Conservation (phyloP, 2,329 filamentous ascomycete genomes). For the Daldinia eschscholtzii region DNA sequence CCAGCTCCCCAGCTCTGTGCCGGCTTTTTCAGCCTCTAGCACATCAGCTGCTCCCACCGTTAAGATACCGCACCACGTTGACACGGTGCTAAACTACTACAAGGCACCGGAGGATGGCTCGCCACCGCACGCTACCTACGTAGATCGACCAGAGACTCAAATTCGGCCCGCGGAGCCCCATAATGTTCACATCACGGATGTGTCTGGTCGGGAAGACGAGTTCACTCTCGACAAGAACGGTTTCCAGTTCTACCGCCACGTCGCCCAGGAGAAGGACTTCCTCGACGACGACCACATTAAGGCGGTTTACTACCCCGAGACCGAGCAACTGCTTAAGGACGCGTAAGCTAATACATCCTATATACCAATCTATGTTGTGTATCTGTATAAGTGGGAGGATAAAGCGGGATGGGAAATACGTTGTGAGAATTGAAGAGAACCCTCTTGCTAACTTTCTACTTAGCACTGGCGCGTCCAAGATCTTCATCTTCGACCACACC, state of each 20-base stretch:
- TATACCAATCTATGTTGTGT: no score
- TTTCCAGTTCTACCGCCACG: constrained; percentile 54
- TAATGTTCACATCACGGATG: constrained; percentile 53
- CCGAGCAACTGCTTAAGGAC: constrained; percentile 74
- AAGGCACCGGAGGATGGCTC: constrained; percentile 59
- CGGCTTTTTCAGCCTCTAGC: constrained; percentile 36
- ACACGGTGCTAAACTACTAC: constrained; percentile 56
- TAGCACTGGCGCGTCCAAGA: constrained; percentile 66
- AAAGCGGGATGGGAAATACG: not conserved
- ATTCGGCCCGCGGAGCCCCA: constrained; percentile 49
- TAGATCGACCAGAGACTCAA: constrained; percentile 54
- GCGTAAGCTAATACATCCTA: constrained; percentile 54
- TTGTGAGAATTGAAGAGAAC: not conserved
- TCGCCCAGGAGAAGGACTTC: constrained; percentile 55
- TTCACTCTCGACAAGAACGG: constrained; percentile 57
- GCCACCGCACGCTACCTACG: constrained; percentile 54
- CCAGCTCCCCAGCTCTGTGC: constrained; percentile 42
- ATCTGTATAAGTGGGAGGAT: no score
- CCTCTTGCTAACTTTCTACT: constrained; percentile 8
- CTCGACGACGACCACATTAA: constrained; percentile 72
- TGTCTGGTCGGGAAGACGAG: constrained; percentile 54
- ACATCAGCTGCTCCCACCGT: constrained; percentile 29
- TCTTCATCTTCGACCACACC: constrained; percentile 74
- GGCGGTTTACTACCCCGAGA: constrained; percentile 77
- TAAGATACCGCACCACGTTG: constrained; percentile 49